phyloP scores from a whole-genome alignment of 2,329 filamentous ascomycete species.

The Arthrocladium fulminans region DNA sequence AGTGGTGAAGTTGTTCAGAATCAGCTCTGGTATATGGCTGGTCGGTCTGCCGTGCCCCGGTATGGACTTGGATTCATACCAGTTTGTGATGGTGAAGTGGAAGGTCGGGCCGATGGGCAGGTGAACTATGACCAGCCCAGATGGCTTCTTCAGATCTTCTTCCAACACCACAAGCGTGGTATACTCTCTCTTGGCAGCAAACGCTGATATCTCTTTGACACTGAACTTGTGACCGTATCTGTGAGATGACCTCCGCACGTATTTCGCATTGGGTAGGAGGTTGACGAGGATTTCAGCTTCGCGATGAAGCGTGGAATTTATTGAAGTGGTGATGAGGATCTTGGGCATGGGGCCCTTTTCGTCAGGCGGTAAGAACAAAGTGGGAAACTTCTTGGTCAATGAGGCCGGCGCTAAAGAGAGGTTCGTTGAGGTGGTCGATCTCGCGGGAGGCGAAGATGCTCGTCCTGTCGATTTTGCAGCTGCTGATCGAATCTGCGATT shows the following conservation, averaged over 20 bases:
- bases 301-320: conserved; percentile 80
- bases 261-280: conserved; percentile 70
- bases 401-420: conserved; percentile 53
- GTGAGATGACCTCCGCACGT: conserved; percentile 78
- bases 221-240: conserved; percentile 84
- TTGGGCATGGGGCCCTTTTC: conserved; percentile 55
- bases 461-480: conserved; percentile 33
- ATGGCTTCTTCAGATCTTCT: conserved; percentile 79
- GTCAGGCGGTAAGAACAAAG: conserved; percentile 39
- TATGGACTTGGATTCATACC: conserved; percentile 77
- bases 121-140: conserved; percentile 73
- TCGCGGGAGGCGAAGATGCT: conserved; percentile 44
- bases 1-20: conserved; percentile 91
- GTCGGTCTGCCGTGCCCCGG: conserved; percentile 87
- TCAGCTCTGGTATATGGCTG: conserved; percentile 78
- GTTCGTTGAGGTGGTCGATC: conserved; percentile 50
- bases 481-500: conserved; percentile 24
- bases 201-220: conserved; percentile 78
- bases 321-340: conserved; percentile 80
- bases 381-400: conserved; percentile 52
- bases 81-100: conserved; percentile 84
- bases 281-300: conserved; percentile 69
- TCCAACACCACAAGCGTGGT: conserved; percentile 77
- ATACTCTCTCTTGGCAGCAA: conserved; percentile 72
- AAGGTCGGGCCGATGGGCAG: conserved; percentile 81